Conservation (phyloP, 2,329 filamentous ascomycete species). For the Escovopsis weberi region DNA sequence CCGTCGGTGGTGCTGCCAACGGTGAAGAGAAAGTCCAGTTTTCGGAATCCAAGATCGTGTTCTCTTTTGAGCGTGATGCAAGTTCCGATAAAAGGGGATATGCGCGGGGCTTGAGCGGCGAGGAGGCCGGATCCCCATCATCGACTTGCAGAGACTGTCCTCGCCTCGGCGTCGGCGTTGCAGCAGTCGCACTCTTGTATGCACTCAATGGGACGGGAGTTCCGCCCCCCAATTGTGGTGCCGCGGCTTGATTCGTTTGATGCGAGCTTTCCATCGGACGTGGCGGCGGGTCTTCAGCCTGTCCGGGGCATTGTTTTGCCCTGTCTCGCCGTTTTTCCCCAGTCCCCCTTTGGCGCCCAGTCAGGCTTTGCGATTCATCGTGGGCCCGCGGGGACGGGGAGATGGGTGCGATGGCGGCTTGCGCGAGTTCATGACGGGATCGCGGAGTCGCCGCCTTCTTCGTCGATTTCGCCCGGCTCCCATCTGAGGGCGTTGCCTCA, state of each 20-base stretch:
- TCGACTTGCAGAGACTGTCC: slow-evolving; percentile 35
- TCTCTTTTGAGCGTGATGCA: slow-evolving; percentile 28
- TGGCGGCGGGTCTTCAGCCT: slow-evolving; percentile 36
- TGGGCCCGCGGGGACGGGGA: slow-evolving; percentile 36
- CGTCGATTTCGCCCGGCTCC: slow-evolving; percentile 9
- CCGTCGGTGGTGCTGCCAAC: slow-evolving; percentile 32
- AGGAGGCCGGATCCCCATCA: slow-evolving; percentile 41
- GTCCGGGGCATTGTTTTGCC: slow-evolving; percentile 51
- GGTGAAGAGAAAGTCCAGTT: slow-evolving; percentile 45
- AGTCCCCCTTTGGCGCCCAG: slow-evolving; percentile 66
- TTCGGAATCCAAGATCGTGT: slow-evolving; percentile 13
- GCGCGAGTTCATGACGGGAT: slow-evolving; percentile 66
- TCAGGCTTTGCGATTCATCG: slow-evolving; percentile 58
- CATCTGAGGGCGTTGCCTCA: slow-evolving; percentile 13
- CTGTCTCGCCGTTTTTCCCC: slow-evolving; percentile 56
- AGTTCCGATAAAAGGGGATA: slow-evolving; percentile 39
- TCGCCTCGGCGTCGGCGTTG: slow-evolving; percentile 46
- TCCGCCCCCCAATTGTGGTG: slow-evolving; percentile 15
- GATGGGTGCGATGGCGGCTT: slow-evolving; percentile 62
- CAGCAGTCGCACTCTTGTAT: slow-evolving; percentile 39
- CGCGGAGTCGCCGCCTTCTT: slow-evolving; percentile 30
- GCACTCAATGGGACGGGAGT: slow-evolving; percentile 30
- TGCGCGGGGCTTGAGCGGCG: slow-evolving; percentile 39
- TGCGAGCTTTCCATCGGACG: slow-evolving; percentile 9
- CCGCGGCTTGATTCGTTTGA: slow-evolving; percentile 9